phyloP scores from a whole-genome alignment of 495 filamentous ascomycete species.

The Articulospora tetracladia region DNA sequence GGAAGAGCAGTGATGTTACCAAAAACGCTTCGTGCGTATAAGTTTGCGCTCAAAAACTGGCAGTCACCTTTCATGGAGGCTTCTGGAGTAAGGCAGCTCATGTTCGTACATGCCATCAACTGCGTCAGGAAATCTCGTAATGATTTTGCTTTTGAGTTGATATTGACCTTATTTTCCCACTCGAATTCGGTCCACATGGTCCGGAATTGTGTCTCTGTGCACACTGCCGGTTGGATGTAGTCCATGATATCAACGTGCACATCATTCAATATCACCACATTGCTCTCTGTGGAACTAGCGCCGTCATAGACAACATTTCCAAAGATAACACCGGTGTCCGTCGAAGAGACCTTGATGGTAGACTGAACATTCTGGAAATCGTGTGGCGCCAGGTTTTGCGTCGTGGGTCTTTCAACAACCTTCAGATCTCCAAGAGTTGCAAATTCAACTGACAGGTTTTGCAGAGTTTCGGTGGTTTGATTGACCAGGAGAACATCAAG shows the following conservation, averaged over 20 bases:
- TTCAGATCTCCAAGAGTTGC: conserved; percentile 97
- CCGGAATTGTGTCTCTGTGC: conserved; percentile 96
- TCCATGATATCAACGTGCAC: conserved; percentile 99
- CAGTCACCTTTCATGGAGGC: conserved; percentile 96
- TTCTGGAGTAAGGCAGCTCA: conserved; percentile 96
- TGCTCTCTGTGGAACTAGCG: conserved; percentile 88
- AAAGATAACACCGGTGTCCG: conserved; percentile 98
- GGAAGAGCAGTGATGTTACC: conserved; percentile 59
- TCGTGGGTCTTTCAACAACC: conserved; percentile 93
- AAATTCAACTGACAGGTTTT: conserved; percentile 97
- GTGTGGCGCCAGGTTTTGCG: conserved; percentile 89
- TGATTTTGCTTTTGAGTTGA: conserved; percentile 92
- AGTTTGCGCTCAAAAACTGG: conserved; percentile 94
- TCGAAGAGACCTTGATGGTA: conserved; percentile 98
- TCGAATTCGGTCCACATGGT: conserved; percentile 99
- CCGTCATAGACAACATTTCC: conserved; percentile 99
- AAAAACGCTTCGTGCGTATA: conserved; percentile 97
- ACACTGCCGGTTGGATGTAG: conserved; percentile 96
- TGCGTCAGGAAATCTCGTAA: conserved; percentile 91
- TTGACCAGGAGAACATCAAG: conserved; percentile 97
- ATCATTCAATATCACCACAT: conserved; percentile 98
- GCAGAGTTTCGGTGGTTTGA: conserved; percentile 93
- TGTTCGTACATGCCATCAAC: conserved; percentile 96
- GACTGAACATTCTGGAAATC: conserved; percentile 98
- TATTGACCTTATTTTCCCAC: conserved; percentile 99